Evolutionary conservation across 2,329 filamentous ascomycete species (phyloP), one percentile per base, ranked within the genome.

Genomic region (Aspergillus brasiliensis): DNA sequence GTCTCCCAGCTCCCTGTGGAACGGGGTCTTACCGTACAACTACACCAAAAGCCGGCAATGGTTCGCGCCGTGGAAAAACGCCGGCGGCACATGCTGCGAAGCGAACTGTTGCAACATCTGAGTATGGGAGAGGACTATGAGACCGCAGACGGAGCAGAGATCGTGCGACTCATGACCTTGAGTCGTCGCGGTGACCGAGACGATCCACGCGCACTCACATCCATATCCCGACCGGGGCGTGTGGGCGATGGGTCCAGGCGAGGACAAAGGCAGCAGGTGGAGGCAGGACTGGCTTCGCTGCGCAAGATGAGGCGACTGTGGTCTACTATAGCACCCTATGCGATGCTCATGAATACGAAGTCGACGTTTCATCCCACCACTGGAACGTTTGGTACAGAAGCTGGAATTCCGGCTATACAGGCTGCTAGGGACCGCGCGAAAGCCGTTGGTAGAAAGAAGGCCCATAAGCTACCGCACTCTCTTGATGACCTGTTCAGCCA

Each of bases 321-420:
- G 58, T 73, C 72, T 19, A 57, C 60, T 37, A 64, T 72, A 42
- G 66, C 64, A 2, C 66, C 69, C 4, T 69, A 72, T 61, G 65
- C 71, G 10, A 75, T 77, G 67, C 57, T 80, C 21, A 77, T 78
- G 70, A 73, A 70, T 48, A 71, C 78, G 17, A 63, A 61, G 13
- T 77, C 79, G 51, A 56, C 60, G 1, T 82, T 80, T 63, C 71
- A 81, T 59, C 28, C 66, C 8, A 59, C 62, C 3, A 79, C 68
- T 31, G 80, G 81, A 3, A 83, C 81, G 0, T 82, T 82, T 65
- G 78, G 76, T 2, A 82, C 80, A 0, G 69, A 77, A n/a, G 73
- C 73, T 54, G 65, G 65, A 23, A 51, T 69, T n/a, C 58, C 62
- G 60, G 60, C 63, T 31, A 38, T 60, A 31, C 54, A 51, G 31